These are phyloP conservation scores for Rhizopogon vinicolor DNA, from an alignment of 768 basidiomycete species.

Conservation along the genomic window DNA sequence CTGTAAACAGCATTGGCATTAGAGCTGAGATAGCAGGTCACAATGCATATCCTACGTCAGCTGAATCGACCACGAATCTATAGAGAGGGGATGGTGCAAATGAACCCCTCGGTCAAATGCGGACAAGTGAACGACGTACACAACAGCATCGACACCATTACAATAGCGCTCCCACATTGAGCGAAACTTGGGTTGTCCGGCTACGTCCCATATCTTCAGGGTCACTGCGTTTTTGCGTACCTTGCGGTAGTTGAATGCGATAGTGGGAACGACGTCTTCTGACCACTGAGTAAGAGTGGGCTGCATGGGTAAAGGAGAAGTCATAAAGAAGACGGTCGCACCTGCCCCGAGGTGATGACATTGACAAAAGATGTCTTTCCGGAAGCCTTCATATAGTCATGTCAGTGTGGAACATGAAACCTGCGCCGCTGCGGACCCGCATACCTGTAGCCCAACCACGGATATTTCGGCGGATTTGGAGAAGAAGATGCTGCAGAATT, in stretches of 20 bases:
- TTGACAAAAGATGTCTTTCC: constrained; percentile 96
- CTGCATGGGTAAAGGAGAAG: not conserved
- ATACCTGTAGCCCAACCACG: constrained; percentile 86
- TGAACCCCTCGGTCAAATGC: not conserved
- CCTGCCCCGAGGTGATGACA: constrained; percentile 84
- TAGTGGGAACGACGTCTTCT: constrained; percentile 94
- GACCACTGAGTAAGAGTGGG: constrained; percentile 60
- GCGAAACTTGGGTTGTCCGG: constrained; percentile 90
- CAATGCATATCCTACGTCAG: constrained; percentile 56
- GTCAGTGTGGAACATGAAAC: not conserved
- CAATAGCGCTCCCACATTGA: constrained; percentile 97
- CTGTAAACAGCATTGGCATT: constrained; percentile 32
- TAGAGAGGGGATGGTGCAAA: not conserved
- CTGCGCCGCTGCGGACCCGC: not conserved
- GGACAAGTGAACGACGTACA: constrained; percentile 45
- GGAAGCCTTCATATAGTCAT: constrained; percentile 55
- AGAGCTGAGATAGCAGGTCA: not conserved
- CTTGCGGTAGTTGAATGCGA: constrained; percentile 89
- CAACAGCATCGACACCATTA: constrained; percentile 86
- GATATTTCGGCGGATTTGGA: constrained; percentile 84
- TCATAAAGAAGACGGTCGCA: constrained; percentile 20
- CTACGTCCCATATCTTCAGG: constrained; percentile 94
- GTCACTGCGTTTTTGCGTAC: constrained; percentile 88
- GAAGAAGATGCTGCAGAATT: constrained; percentile 65
- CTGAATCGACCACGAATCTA: constrained; percentile 92